Conservation (phyloP, 1,139 yeast species). For the Kurtzmaniella quercitrusa region DNA sequence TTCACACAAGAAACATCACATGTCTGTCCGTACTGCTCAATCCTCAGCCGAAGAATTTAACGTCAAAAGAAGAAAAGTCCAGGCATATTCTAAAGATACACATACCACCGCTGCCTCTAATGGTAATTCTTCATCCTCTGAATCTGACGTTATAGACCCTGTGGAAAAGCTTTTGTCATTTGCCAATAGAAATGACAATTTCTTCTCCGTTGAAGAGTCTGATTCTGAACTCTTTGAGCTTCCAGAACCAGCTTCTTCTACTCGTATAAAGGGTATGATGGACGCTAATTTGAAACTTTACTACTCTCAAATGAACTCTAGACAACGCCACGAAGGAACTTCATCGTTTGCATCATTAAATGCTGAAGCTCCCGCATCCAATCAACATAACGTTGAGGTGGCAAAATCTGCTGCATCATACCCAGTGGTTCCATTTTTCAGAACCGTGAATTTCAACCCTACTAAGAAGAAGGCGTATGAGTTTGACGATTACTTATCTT, state of each 20-base stretch:
- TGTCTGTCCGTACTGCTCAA: slow-evolving; percentile 2
- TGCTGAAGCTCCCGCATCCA: background rate
- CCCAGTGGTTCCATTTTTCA: slow-evolving; percentile 35
- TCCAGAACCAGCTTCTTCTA: slow-evolving; percentile 2
- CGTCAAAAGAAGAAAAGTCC: slow-evolving; percentile 15
- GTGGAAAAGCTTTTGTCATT: slow-evolving; percentile 41
- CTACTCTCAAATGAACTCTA: slow-evolving; percentile 16
- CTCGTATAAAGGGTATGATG: slow-evolving; percentile 7
- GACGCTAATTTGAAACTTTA: slow-evolving; percentile 38
- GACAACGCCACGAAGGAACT: slow-evolving; percentile 19
- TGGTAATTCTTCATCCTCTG: slow-evolving; percentile 13
- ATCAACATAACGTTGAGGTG: background rate
- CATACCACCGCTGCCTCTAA: background rate
- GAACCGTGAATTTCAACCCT: slow-evolving; percentile 33
- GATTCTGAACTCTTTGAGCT: slow-evolving; percentile 9
- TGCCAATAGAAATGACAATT: slow-evolving; percentile 27
- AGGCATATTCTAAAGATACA: slow-evolving; percentile 1
- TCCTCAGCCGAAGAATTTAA: slow-evolving; percentile 7
- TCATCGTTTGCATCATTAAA: slow-evolving; percentile 32
- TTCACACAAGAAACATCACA: background rate
- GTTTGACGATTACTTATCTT: slow-evolving; percentile 38
- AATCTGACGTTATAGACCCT: slow-evolving; percentile 34
- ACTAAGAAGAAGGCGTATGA: slow-evolving; percentile 23
- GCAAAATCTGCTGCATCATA: slow-evolving; percentile 10
- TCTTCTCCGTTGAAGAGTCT: slow-evolving; percentile 20